These are phyloP conservation scores for Nakazawaea sp. DNA, from an alignment of 805 yeast genomes.

Conservation along the genomic window DNA sequence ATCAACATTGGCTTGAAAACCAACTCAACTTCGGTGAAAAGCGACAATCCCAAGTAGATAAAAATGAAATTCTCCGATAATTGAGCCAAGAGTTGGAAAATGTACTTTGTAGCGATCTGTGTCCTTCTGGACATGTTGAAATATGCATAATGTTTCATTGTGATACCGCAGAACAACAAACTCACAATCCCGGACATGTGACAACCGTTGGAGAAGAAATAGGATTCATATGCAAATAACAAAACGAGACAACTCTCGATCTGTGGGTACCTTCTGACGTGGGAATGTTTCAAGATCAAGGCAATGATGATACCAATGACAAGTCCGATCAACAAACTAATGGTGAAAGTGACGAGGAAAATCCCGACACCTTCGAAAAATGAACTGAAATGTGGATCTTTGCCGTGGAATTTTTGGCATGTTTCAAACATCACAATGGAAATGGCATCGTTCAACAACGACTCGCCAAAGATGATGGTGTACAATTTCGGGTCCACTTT, in stretches of 20 bases:
- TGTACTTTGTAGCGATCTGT: conserved; percentile 92
- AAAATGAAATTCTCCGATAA: conserved; percentile 94
- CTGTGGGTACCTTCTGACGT: conserved; percentile 90
- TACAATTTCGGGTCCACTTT: conserved; percentile 97
- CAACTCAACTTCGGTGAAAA: conserved; percentile 92
- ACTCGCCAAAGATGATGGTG: conserved; percentile 96
- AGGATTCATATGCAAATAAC: conserved; percentile 89
- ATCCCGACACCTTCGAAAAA: conserved; percentile 91
- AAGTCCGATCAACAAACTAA: conserved; percentile 85
- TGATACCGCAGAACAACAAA: conserved; percentile 90
- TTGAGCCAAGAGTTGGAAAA: conserved; percentile 91
- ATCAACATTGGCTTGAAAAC: conserved; percentile 92
- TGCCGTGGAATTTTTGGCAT: conserved; percentile 92
- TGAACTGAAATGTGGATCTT: conserved; percentile 65
- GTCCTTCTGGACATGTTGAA: conserved; percentile 96
- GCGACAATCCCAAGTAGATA: conserved; percentile 86
- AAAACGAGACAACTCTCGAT: conserved; percentile 92
- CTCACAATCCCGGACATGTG: conserved; percentile 99
- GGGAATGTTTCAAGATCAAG: conserved; percentile 82
- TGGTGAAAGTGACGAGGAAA: conserved; percentile 87
- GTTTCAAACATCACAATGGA: conserved; percentile 99
- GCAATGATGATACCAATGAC: conserved; percentile 87
- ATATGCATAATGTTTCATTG: conserved; percentile 94
- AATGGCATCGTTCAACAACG: conserved; percentile 92
- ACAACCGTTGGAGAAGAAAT: conserved; percentile 96